These are phyloP conservation scores for Albatrellus ellisii DNA, from an alignment of 768 basidiomycete genomes.

Conservation along the genomic window DNA sequence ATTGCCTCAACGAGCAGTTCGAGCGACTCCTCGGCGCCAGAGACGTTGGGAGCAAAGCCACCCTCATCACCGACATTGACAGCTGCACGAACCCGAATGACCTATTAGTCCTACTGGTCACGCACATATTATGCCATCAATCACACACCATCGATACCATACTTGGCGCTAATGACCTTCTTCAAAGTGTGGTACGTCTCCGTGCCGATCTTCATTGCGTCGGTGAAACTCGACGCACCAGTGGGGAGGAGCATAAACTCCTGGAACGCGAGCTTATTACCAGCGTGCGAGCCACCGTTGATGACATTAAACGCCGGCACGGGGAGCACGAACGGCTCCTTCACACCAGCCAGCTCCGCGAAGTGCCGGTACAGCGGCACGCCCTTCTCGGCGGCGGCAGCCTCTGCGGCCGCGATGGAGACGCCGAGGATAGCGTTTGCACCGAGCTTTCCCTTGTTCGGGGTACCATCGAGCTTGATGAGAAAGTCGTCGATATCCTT, in stretches of 20 bases:
- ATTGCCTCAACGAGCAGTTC: constrained; percentile 94
- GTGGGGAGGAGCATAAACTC: constrained; percentile 99
- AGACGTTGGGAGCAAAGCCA: constrained; percentile 97
- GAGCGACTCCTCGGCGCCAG: constrained; percentile 93
- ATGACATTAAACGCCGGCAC: constrained; percentile 97
- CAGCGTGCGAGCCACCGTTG: constrained; percentile 99
- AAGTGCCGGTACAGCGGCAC: constrained; percentile 95
- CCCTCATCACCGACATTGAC: constrained; percentile 99
- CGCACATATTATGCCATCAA: neutral
- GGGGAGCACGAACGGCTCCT: constrained; percentile 88
- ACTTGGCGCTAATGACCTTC: constrained; percentile 98
- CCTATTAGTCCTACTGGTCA: constrained; percentile 3
- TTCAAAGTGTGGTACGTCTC: constrained; percentile 98
- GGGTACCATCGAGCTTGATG: constrained; percentile 93
- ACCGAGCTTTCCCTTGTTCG: constrained; percentile 99
- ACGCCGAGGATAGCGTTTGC: constrained; percentile 99
- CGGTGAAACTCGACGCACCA: constrained; percentile 81
- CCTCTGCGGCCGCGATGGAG: constrained; percentile 89
- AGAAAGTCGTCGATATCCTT: constrained; percentile 96
- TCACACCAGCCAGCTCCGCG: constrained; percentile 90
- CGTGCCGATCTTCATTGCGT: constrained; percentile 97
- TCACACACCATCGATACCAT: constrained; percentile 88
- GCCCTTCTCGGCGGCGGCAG: constrained; percentile 89
- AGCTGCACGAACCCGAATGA: constrained; percentile 33
- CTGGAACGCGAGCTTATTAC: constrained; percentile 99